Conservation (phyloP, 2,329 filamentous ascomycete genomes). For the Harringtonia lauricola region DNA sequence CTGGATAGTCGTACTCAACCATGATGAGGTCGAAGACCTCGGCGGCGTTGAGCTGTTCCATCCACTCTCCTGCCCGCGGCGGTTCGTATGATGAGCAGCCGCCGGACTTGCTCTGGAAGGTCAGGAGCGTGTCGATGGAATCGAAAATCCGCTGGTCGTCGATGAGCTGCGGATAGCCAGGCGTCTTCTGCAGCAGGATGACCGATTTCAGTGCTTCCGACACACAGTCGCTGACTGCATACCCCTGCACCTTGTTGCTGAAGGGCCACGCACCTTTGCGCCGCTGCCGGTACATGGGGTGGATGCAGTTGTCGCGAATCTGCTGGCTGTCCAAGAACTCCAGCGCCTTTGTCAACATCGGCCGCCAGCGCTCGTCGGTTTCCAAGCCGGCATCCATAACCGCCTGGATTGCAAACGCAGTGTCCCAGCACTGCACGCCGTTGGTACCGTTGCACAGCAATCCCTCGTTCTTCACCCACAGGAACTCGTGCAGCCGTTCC, state of each 20-base stretch:
- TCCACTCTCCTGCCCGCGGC: slow-evolving; percentile 61
- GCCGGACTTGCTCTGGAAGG: slow-evolving; percentile 80
- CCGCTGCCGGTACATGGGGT: slow-evolving; percentile 79
- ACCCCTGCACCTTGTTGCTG: slow-evolving; percentile 84
- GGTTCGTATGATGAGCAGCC: slow-evolving; percentile 87
- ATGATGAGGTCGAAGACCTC: slow-evolving; percentile 97
- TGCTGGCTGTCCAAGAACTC: slow-evolving; percentile 85
- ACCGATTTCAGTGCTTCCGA: slow-evolving; percentile 83
- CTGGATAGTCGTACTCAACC: slow-evolving; percentile 97
- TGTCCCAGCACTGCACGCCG: slow-evolving; percentile 97
- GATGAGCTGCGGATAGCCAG: slow-evolving; percentile 63
- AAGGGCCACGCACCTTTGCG: slow-evolving; percentile 95
- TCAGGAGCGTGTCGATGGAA: slow-evolving; percentile 78
- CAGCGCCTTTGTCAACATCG: slow-evolving; percentile 74
- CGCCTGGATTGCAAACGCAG: slow-evolving; percentile 77
- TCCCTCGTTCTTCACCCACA: slow-evolving; percentile 88
- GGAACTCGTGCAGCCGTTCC: slow-evolving; percentile 71
- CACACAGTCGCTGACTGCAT: slow-evolving; percentile 90
- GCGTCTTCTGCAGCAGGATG: slow-evolving; percentile 66
- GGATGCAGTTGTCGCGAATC: slow-evolving; percentile 69
- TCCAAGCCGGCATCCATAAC: slow-evolving; percentile 69
- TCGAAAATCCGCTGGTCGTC: slow-evolving; percentile 72
- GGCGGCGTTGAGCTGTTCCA: slow-evolving; percentile 87
- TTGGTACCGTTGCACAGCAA: slow-evolving; percentile 96
- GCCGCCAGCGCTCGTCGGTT: slow-evolving; percentile 63